Base-by-base conservation (phyloP, 129 eudicot genomes). In the Pittosporum tobira region DNA sequence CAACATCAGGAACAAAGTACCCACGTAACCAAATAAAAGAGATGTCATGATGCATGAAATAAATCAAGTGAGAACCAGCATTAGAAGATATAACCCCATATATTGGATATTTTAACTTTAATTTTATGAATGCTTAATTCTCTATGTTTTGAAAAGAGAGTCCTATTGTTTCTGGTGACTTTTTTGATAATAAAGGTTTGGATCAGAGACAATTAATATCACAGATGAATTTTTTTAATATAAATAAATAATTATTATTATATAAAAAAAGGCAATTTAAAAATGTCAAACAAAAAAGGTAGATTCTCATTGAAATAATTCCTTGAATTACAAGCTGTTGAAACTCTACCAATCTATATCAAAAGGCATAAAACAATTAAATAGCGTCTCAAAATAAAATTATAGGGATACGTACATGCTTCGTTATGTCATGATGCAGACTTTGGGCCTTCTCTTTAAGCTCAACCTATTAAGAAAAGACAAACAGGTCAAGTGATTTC, bases 371-470 rank as follows among this genome's bases (percentile, higher is more conserved):
- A 14, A 40, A 40, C 11, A 1, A 10, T 12, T 12, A 38, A 3
- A 8, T 38, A 38, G 46, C 3, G 46, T 40, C n/a, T 40, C 46
- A 53, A n/a, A n/a, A 18, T 28, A 4, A 29, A 20, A 54, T 1
- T 30, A 18, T 1, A 45, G 30, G 49, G 61, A 45, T 21, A 48
- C 80, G 42, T 82, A 85, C 96, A 46, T 83, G 79, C 36, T 78
- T 62, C 30, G 70, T 78, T 65, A 81, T 75, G 57, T 80, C 96
- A 70, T 70, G 70, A 68, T 80, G 96, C 63, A 88, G 63, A 49
- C 55, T 60, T 73, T 42, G 71, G 63, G 89, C 94, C 66, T 83
- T 83, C 57, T 68, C 73, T 73, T 83, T 84, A 64, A 88, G 74
- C 70, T 73, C 86, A 40, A 60, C 72, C 96, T 88, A 83, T 52